Evolutionary conservation across 2,329 filamentous ascomycete species (phyloP), one percentile per base, ranked within the genome.

Genomic region (Ampelomyces quisqualis): DNA sequence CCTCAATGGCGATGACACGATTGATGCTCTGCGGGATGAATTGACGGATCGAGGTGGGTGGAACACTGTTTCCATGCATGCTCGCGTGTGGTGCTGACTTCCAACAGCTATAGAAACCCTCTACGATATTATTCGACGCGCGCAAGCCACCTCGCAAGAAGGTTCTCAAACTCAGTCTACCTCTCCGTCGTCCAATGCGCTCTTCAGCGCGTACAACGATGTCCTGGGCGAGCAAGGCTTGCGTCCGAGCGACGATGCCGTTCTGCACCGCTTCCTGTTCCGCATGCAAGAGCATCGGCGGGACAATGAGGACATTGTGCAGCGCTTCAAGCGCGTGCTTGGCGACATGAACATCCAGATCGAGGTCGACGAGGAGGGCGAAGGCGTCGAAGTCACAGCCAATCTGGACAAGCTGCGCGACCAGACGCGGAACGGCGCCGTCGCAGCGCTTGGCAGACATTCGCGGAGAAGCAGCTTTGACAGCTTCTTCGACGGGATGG

Each of bases 131-230:
- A 83, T 94, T 58, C 73, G 76, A 46, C 77, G 78, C 55, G 90
- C 88, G 29, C 81, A 90, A 69, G 19, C 14, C 5, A 17, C 24
- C 10, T 17, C 19, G 13, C 23, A 28, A 13, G n/a, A 11, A 13
- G 4, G 5, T 28, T n/a, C 26, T 15, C 17, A 11, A 2, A 9
- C 26, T 8, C 8, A n/a, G 14, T 22, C 20, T 8, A 73, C 79
- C 27, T 76, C 86, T 20, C 75, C 80, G 3, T 88, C 85, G 43
- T 51, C 53, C 2, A 82, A 83, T 60, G 88, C 88, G 7, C 77
- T 95, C 13, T 94, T 94, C 69, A 77, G 78, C 38, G 88, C 88
- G 20, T 94, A 94, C 63, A 85, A 93, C 60, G 76, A 80, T 40
- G 77, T 90, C 28, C 78, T 95, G n/a, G 80, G 79, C 4, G 74